phyloP scores from a whole-genome alignment of 371 early-diverging fungal species.

The Lichtheimia ornata region DNA sequence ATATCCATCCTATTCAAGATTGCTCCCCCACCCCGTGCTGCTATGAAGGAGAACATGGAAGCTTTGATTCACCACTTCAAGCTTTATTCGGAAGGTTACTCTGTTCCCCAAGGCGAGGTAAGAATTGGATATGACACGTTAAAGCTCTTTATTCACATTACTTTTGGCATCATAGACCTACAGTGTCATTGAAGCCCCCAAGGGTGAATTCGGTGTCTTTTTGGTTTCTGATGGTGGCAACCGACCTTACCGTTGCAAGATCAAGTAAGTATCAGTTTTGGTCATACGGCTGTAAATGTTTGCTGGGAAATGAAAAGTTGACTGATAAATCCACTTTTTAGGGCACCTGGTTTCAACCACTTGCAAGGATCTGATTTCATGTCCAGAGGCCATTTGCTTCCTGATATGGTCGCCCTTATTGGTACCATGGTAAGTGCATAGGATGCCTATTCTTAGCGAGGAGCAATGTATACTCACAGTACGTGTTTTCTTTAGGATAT shows the following conservation, averaged over 20 bases:
- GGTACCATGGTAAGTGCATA: conserved; percentile 64
- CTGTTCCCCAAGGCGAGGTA: conserved; percentile 89
- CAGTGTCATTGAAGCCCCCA: conserved; percentile 96
- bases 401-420: conserved; percentile 95
- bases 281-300: no score
- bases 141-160: background rate
- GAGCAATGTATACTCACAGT: background rate
- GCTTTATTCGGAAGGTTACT: conserved; percentile 95
- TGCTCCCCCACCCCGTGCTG: conserved; percentile 90
- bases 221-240: conserved; percentile 88
- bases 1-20: conserved; percentile 42
- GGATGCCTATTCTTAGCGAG: background rate
- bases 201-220: conserved; percentile 96
- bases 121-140: background rate
- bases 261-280: conserved; percentile 37
- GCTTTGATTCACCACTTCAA: conserved; percentile 98
- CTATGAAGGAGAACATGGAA: conserved; percentile 99
- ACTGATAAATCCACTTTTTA: conserved; percentile 13
- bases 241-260: conserved; percentile 97
- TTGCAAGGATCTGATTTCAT: conserved; percentile 90
- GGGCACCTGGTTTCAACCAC: conserved; percentile 97
- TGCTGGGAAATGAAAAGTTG: background rate
- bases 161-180: conserved; percentile 62
- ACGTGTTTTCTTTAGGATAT: conserved; percentile 61
- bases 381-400: conserved; percentile 87